A percentile compares a stretch with the other conserved stretches of the same genome.
These are phyloP conservation scores for Fusarium subglutinans DNA, from an alignment of 2,329 filamentous ascomycete species.

Conservation along the genomic window DNA sequence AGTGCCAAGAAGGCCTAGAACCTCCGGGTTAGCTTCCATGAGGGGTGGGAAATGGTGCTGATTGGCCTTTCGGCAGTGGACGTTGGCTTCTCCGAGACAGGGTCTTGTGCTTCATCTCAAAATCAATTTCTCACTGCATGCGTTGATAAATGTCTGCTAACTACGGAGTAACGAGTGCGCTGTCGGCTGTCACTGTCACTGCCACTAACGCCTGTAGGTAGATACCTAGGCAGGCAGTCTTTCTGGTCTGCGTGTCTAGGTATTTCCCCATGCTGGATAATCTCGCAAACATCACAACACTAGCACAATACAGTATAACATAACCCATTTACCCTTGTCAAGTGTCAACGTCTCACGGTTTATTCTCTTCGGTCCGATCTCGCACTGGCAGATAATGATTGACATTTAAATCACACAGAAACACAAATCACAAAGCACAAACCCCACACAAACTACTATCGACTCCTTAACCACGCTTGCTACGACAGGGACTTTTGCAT, in stretches of 20 bases:
- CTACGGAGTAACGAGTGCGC: neutral
- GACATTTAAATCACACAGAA: slow-evolving; percentile 21
- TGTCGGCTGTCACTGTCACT: neutral
- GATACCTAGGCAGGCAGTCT: too few relatives aligned
- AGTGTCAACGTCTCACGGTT: slow-evolving; percentile 8
- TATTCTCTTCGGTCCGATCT: slow-evolving; percentile 31
- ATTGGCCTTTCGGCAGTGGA: slow-evolving; percentile 31
- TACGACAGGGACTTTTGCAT: neutral
- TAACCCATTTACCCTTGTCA: slow-evolving; percentile 7
- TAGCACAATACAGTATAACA: neutral
- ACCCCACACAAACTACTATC: slow-evolving; percentile 16
- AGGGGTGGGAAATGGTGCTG: neutral
- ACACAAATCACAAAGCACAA: slow-evolving; percentile 5
- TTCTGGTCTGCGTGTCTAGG: too few relatives aligned
- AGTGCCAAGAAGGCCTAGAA: slow-evolving; percentile 35
- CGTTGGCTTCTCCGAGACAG: slow-evolving; percentile 10
- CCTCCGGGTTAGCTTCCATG: slow-evolving; percentile 9
- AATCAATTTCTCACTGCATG: neutral
- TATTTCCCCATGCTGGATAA: neutral
- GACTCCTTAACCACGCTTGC: neutral
- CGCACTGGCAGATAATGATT: slow-evolving; percentile 22
- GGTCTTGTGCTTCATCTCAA: slow-evolving; percentile 9
- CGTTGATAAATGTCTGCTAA: neutral
- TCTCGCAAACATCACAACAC: slow-evolving; percentile 8
- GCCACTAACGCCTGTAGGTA: too few relatives aligned